Conservation (phyloP, 2,329 filamentous ascomycete species). For the Cadophora luteo-olivacea region DNA sequence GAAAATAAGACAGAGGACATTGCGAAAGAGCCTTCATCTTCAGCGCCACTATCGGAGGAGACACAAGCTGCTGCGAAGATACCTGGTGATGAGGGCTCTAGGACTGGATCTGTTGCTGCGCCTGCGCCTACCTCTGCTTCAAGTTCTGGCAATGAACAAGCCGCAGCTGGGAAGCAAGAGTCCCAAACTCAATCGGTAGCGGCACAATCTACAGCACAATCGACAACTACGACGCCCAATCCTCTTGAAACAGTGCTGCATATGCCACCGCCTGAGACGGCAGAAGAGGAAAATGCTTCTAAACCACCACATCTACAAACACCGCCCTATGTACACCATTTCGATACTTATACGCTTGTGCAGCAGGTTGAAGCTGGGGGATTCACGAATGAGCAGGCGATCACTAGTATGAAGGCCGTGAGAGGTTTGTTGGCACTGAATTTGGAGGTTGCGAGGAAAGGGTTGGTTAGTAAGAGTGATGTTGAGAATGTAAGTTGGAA, state of each 20-base stretch:
- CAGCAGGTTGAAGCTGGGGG: slow-evolving; percentile 75
- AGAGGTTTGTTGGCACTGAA: slow-evolving; percentile 79
- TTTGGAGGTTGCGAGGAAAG: slow-evolving; percentile 78
- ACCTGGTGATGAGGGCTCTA: slow-evolving; percentile 34
- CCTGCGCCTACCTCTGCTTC: neutral
- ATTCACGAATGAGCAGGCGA: slow-evolving; percentile 76
- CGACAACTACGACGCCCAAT: neutral
- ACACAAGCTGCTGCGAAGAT: slow-evolving; percentile 35
- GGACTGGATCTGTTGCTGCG: no score
- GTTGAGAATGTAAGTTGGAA: slow-evolving; percentile 73
- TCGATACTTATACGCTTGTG: slow-evolving; percentile 92
- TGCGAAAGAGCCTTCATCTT: slow-evolving; percentile 28
- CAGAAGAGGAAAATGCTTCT: slow-evolving; percentile 47
- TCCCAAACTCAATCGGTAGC: no score
- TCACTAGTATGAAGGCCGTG: slow-evolving; percentile 92
- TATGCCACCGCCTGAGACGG: slow-evolving; percentile 52
- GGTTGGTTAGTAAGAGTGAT: slow-evolving; percentile 86
- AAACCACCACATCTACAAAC: slow-evolving; percentile 73
- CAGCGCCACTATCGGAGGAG: slow-evolving; percentile 39
- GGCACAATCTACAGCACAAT: neutral
- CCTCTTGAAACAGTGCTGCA: slow-evolving; percentile 57
- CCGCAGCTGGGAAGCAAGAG: slow-evolving; percentile 1
- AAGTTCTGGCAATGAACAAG: slow-evolving; percentile 10
- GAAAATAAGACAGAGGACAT: slow-evolving; percentile 10
- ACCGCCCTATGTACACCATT: slow-evolving; percentile 90